Base-by-base conservation (phyloP, 257 asterid species). In the Lycium ferocissimum region DNA sequence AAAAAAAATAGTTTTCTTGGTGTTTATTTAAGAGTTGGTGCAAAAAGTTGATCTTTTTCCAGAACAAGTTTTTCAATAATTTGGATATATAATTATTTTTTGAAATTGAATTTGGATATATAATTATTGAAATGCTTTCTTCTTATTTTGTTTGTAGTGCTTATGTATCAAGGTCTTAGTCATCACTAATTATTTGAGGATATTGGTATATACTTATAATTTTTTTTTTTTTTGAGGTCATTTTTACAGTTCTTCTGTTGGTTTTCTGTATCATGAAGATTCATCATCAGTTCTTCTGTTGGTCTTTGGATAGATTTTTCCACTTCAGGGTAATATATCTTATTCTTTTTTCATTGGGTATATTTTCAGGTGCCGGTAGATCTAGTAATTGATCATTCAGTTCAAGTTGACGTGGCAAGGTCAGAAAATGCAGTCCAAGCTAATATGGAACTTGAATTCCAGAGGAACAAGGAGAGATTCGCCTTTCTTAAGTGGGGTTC, bases 401-500 rank as follows among this genome's bases (percentile, higher is more conserved):
- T 96, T 83, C 99, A 96, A 88, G 99, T 96, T 84, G 99, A 96
- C 87, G 95, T 96, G 78, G 88, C 98, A 38, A 89, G 99, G 87
- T 88, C 95, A 18, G 98, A 93, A 86, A 94, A 96, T 93, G 98
- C 99, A 0, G 99, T 94, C 81, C 95, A 94, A 84, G 98, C 91
- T 69, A 96, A 96, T 85, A 93, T 94, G 98, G 96, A 94, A 86
- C 95, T 92, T 82, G 98, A 96, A 87, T 96, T 96, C 88, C 90
- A 94, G 88, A 93, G 99, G 87, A 96, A 96, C 92, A 96, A 94
- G 91, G 99, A 94, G 92, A 93, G 98, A 83, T 96, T 96, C 89
- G 98, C 97, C 89, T 96, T 96, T 88, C 98, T 96, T 58, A 94
- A 94, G 90, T 96, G 99, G 99, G 99, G 99, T 78, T 96, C 99